phyloP scores from a whole-genome alignment of 371 early-diverging fungal genomes.

The Mucor plumbeus region DNA sequence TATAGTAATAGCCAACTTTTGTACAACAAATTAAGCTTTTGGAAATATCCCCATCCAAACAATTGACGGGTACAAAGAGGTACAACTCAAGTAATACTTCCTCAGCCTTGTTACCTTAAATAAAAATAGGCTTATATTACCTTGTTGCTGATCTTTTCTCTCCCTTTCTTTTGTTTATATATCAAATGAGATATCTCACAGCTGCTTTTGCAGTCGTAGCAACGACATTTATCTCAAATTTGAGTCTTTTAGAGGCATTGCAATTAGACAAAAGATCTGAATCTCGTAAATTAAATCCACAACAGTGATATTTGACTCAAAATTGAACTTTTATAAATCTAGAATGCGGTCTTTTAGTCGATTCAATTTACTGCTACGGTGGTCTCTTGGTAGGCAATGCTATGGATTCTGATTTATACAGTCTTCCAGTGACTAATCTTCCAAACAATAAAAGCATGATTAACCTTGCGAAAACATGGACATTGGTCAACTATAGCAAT shows the following conservation, averaged over 20 bases:
- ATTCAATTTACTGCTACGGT: conserved; percentile 1
- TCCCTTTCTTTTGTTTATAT: neutral
- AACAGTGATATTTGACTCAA: too few species aligned
- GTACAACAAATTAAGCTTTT: neutral
- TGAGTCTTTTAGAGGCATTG: neutral
- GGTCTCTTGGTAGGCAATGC: neutral
- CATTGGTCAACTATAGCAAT: neutral
- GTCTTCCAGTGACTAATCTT: neutral
- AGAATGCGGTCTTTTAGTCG: conserved; percentile 5
- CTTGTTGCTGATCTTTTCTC: neutral
- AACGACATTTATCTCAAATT: neutral
- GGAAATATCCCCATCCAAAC: neutral
- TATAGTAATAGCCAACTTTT: neutral
- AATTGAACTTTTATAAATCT: neutral
- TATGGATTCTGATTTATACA: neutral
- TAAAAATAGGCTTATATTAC: neutral
- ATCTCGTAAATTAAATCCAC: neutral
- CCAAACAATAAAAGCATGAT: conserved; percentile 6
- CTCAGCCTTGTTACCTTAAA: neutral
- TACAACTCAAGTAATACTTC: neutral
- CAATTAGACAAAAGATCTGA: neutral
- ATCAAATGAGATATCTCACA: neutral
- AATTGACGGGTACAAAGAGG: neutral
- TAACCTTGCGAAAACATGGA: neutral
- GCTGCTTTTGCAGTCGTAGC: neutral